Evolutionary conservation across 805 yeast genomes (phyloP), one percentile per base, ranked within the genome.

Genomic region (Suhomyces sp.): DNA sequence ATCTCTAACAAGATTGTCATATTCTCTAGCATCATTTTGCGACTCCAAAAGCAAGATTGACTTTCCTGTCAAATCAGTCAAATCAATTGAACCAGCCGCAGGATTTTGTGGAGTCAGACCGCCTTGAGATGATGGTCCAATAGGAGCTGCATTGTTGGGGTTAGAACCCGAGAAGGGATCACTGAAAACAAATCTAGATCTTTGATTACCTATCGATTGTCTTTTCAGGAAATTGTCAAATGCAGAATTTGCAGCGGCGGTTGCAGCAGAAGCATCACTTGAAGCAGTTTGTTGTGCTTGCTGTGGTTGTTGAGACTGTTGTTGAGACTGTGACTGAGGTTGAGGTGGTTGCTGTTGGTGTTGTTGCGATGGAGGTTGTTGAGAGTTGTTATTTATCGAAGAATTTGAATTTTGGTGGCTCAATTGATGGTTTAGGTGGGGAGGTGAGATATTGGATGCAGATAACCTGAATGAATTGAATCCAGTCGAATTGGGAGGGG

Each of bases 111-210:
- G 50, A 25, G 27, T 12, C 13, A 15, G 9, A 11, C 9, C 1
- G 33, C 6, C 15, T 9, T 25, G 32, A 19, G 27, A 11, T 21
- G 46, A 33, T 11, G 38, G 10, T 2, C 30, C 40, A 16, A 39
- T 19, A 21, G 34, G 22, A 16, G 30, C 15, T 5, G 30, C 25
- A 41, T 16, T 38, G 40, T 15, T 20, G 21, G 25, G 13, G 8
- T 27, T 27, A 3, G 28, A 8, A 6, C 48, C 48, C 4, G 54
- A 39, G 38, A 67, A 67, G 7, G 87, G 86, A 51, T 81, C 88
- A 45, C 81, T 74, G 52, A 82, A 82, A 24, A 82, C 65, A 49
- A 82, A 81, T 46, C 87, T 68, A n/a, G 85, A 79, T 46, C 85
- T 63, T 51, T 77, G 82, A 37, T 69, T 65, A 23, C 77, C 77